A percentile compares a stretch with the other conserved stretches of the same genome.
phyloP scores from a whole-genome alignment of 129 eudicot species.

The Logfia minima region DNA sequence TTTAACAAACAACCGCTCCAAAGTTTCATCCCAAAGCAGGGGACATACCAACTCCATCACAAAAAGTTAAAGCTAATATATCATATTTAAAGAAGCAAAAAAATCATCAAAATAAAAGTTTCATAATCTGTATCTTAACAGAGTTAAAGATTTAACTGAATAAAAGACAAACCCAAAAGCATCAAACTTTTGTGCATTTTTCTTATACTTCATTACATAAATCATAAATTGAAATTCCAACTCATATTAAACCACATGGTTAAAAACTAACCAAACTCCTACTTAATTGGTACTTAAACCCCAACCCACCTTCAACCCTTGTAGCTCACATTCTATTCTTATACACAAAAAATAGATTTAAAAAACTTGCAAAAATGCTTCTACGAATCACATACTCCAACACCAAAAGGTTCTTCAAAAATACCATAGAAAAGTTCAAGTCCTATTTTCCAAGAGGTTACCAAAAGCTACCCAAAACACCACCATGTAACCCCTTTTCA shows the following conservation, averaged over 20 bases:
- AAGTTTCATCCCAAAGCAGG: slow-evolving; percentile 37
- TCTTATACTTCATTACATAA: neutral
- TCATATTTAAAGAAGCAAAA: too few relatives aligned
- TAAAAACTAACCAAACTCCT: slow-evolving; percentile 20
- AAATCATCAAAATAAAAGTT: neutral
- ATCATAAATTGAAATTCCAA: neutral
- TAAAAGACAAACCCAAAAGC: too few relatives aligned
- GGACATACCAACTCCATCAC: slow-evolving; percentile 48
- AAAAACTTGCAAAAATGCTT: slow-evolving; percentile 32
- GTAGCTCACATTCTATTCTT: slow-evolving; percentile 17
- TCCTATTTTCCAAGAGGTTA: slow-evolving; percentile 46
- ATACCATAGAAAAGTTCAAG: slow-evolving; percentile 43
- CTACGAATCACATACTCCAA: slow-evolving; percentile 40
- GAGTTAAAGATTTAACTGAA: too few relatives aligned
- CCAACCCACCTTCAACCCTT: slow-evolving; percentile 20
- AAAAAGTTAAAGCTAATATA: slow-evolving; percentile 33
- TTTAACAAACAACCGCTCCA: slow-evolving; percentile 37
- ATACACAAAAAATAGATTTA: neutral
- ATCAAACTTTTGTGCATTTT: too few relatives aligned
- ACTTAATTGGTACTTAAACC: slow-evolving; percentile 18
- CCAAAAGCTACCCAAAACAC: slow-evolving; percentile 53
- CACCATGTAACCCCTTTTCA: slow-evolving; percentile 47
- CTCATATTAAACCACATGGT: neutral
- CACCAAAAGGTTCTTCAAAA: slow-evolving; percentile 57
- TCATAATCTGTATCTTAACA: neutral